Percentiles rank a stretch among this genome's conserved stretches.
phyloP scores from a whole-genome alignment of 495 filamentous ascomycete genomes.

The Hypoxylon fuscum region DNA sequence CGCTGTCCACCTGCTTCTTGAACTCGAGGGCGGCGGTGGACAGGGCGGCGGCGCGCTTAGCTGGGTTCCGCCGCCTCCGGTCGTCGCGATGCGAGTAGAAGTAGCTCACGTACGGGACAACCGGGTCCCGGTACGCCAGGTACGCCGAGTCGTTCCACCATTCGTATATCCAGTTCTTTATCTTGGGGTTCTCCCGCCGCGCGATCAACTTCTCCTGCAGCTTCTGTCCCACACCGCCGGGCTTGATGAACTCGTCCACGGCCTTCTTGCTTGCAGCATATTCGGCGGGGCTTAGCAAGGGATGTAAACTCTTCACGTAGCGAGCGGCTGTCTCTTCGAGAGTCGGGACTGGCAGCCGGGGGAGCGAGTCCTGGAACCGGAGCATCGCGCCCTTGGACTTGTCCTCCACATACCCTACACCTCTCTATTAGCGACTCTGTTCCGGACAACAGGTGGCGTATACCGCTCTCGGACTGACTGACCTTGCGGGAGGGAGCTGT shows the following conservation, averaged over 20 bases:
- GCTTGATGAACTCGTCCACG: conserved; percentile 82
- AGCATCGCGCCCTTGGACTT: conserved; percentile 90
- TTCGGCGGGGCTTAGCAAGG: conserved; percentile 77
- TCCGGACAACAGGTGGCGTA: not conserved
- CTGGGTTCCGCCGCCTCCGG: conserved; percentile 83
- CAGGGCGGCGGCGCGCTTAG: conserved; percentile 91
- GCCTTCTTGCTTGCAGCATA: conserved; percentile 80
- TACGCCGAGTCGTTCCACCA: conserved; percentile 99
- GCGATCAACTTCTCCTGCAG: conserved; percentile 90
- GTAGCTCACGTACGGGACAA: conserved; percentile 98
- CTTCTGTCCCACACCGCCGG: conserved; percentile 81
- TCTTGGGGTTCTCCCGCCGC: conserved; percentile 80
- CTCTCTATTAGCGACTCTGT: conserved; percentile 17
- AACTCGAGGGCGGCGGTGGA: conserved; percentile 87
- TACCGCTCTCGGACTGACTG: conserved; percentile 17
- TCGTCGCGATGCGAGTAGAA: conserved; percentile 99
- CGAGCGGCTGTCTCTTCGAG: conserved; percentile 91
- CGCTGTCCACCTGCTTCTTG: conserved; percentile 87
- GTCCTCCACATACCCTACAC: conserved; percentile 89
- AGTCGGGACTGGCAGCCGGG: conserved; percentile 87
- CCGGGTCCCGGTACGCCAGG: conserved; percentile 90
- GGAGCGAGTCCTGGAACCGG: conserved; percentile 95
- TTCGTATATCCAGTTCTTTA: conserved; percentile 93
- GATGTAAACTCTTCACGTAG: conserved; percentile 92
- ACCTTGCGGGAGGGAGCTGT: conserved; percentile 69